Evolutionary conservation across 2,329 filamentous ascomycete species (phyloP), one percentile per base, ranked within the genome.

Genomic region (Colletotrichum melonis): DNA sequence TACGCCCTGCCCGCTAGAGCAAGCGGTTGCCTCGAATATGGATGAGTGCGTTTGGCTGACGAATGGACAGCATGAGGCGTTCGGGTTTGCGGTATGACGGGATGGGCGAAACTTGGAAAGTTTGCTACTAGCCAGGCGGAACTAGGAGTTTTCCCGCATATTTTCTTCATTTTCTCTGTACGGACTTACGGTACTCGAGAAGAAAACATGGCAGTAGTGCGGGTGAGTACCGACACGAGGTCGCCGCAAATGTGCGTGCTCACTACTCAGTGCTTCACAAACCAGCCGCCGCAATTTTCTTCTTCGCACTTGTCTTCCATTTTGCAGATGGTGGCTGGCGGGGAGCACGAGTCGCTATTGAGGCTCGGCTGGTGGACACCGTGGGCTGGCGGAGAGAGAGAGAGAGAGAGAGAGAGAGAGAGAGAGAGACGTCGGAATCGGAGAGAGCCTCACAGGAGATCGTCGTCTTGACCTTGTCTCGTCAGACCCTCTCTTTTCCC

Each of bases 161-260:
- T 64, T 35, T 55, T 55, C 28, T 19, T 38, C 46, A 26, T 55
- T 22, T 22, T 42, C 16, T 42, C 32, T 42, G 38, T 8, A 8
- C 38, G 16, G 16, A 42, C 5, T 42, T 42, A 42, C 32, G 30
- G 49, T 16, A 22, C 22, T n/a, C 2, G 24, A 55, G 32, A 38
- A 56, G 22, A 56, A 63, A 58, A 12, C 35, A 63, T 68, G 57
- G 55, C n/a, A 22, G 64, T 49, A 22, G 42, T 58, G 35, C 63
- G 69, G 69, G 58, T 42, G 32, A 24, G 22, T 58, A 69, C 69
- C 58, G 54, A 63, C 69, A 72, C 65, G 65, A 72, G 55, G 57
- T 38, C n/a, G 62, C 62, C n/a, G 42, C 42, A 49, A 49, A 64
- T 5, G 28, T 64, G 24, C 30, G 38, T 19, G 38, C 38, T 35